Conservation (phyloP, 441 rosid genomes). For the Gossypium gossypioides region DNA sequence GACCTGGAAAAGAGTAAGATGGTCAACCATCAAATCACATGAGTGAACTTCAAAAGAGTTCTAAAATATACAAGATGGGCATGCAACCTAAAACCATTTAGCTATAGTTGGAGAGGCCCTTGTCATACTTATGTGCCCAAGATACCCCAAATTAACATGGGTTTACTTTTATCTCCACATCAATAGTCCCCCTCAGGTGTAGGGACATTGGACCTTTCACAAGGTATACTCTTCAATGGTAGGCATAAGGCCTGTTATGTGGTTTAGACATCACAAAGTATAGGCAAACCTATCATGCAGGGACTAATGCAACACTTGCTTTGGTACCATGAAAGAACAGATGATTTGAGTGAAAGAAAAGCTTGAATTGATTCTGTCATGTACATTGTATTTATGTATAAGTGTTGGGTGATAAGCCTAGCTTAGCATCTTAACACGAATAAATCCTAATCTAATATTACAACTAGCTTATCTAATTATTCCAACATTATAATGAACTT, state of each 20-base stretch:
- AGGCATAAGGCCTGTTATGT: background rate
- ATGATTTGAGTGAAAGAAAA: background rate
- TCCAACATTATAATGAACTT: background rate
- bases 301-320: background rate
- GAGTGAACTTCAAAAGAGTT: background rate
- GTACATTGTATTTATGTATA: background rate
- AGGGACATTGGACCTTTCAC: background rate
- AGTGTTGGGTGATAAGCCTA: background rate
- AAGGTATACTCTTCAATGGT: background rate
- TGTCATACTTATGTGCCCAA: background rate
- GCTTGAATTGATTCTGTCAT: background rate
- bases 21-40: conserved; percentile 16
- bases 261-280: background rate
- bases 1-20: conserved; percentile 50
- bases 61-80: background rate
- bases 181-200: background rate
- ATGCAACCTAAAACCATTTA: background rate
- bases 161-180: background rate
- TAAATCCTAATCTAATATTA: background rate
- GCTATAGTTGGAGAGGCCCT: background rate
- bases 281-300: background rate
- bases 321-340: background rate
- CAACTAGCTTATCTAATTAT: background rate
- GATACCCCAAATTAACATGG: background rate
- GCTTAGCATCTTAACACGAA: background rate